Conservation (phyloP, 495 filamentous ascomycete genomes). For the Immersiella caudata region DNA sequence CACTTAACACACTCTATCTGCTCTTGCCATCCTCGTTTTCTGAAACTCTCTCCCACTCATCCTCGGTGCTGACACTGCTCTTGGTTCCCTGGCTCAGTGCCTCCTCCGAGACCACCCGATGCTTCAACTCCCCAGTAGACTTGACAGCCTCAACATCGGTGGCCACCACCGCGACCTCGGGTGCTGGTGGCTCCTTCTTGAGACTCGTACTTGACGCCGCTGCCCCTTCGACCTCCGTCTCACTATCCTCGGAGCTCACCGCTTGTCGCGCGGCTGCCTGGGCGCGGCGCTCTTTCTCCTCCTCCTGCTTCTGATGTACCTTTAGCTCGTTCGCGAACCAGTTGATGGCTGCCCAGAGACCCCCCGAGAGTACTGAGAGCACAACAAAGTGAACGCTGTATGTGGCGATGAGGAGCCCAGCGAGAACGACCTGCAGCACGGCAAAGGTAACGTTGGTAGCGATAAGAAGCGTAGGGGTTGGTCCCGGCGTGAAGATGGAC, state of each 20-base stretch:
- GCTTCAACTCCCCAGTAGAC: conserved; percentile 46
- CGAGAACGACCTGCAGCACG: conserved; percentile 75
- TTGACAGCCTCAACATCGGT: conserved; percentile 45
- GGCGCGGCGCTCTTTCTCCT: conserved; percentile 55
- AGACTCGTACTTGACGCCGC: conserved; percentile 32
- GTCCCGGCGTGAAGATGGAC: conserved; percentile 88
- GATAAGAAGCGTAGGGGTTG: conserved; percentile 82
- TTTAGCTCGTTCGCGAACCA: conserved; percentile 90
- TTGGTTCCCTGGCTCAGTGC: conserved; percentile 39
- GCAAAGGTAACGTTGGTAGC: conserved; percentile 92
- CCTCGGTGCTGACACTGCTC: conserved; percentile 57
- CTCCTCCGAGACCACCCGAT: conserved; percentile 30
- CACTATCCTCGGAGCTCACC: conserved; percentile 44
- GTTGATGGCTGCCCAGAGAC: conserved; percentile 91
- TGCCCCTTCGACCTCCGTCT: conserved; percentile 56
- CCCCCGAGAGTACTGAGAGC: conserved; percentile 73
- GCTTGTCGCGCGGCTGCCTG: conserved; percentile 31
- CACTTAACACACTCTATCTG: conserved; percentile 32
- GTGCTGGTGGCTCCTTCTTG: conserved; percentile 16
- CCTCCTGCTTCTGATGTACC: conserved; percentile 64
- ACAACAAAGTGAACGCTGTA: conserved; percentile 86
- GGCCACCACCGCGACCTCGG: conserved; percentile 36
- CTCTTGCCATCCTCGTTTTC: conserved; percentile 61
- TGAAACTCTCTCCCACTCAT: conserved; percentile 63
- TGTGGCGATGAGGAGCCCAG: conserved; percentile 76